Base-by-base conservation (phyloP, 1,284 basidiomycete genomes). In the Flammula alnicola region DNA sequence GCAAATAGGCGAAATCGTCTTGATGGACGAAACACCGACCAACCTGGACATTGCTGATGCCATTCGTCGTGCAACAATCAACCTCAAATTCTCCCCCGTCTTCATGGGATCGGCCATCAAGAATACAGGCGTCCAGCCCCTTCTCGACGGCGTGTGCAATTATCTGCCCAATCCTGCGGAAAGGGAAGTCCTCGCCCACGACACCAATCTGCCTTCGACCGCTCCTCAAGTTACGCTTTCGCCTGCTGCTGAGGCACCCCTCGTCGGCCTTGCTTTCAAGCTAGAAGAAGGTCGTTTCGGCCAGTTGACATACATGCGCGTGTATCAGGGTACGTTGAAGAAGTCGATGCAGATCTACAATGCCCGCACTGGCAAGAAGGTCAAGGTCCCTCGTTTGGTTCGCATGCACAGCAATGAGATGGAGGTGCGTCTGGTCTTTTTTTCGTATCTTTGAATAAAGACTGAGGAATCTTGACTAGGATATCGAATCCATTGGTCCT, bases 391-490 rank as follows among this genome's bases (percentile, higher is more conserved):
- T 6, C 82, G 96, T 40, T 76, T 99, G 55, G 97, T 98, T 52
- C 83, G 95, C 52, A 98, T 99, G 97, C 97, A 99, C 73, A 89
- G 88, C 67, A 93, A 99, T 64, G 96, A 99, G 73, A 98, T 99
- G 97, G 97, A 99, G 83, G 88, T 88, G 41, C 43, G 76, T 49
- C 9, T 16, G 49, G 17, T 47, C 7, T 16, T 23, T 45, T 14
- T 38, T 20, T 10, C 10, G 11, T 50, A 38, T 25, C 11, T 3
- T 3, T 46, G 25, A 10, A 44, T 25, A 35, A 11, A 31, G 3
- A 27, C 19, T 11, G 23, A 35, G 17, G 17, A 2, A 5, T 25
- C 5, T 27, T 14, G 20, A 27, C 3, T 47, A 91, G 86, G 97
- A 99, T 62, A 91, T 99, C 51, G 90, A 96, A 37, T 83, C 84